These are phyloP conservation scores for Nakazawaea holstii DNA, from an alignment of 805 yeast genomes.

Conservation along the genomic window DNA sequence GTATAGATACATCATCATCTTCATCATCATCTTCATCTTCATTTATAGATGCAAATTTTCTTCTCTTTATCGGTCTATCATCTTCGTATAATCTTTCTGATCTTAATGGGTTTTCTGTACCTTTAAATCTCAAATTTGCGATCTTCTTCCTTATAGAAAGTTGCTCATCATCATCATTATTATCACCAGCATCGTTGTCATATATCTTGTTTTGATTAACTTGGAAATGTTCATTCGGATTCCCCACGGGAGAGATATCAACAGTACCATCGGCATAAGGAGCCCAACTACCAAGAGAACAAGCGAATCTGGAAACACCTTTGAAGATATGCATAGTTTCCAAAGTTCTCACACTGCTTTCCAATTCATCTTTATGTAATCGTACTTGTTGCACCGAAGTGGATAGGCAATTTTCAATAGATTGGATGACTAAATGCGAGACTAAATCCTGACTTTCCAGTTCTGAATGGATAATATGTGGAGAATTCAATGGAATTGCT, in stretches of 20 bases:
- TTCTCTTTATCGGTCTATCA: slow-evolving; percentile 19
- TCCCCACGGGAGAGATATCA: slow-evolving; percentile 60
- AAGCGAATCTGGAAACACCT: slow-evolving; percentile 58
- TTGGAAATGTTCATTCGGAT: slow-evolving; percentile 34
- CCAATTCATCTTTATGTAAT: slow-evolving; percentile 27
- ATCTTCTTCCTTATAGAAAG: slow-evolving; percentile 27
- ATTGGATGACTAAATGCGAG: slow-evolving; percentile 51
- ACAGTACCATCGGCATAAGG: slow-evolving; percentile 64
- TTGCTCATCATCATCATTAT: slow-evolving; percentile 14
- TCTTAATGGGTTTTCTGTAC: slow-evolving; percentile 32
- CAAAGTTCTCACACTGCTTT: slow-evolving; percentile 37
- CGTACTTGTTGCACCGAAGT: slow-evolving; percentile 37
- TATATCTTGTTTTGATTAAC: slow-evolving; percentile 17
- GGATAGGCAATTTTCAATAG: slow-evolving; percentile 50
- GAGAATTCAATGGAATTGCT: slow-evolving; percentile 63
- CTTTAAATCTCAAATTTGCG: slow-evolving; percentile 60
- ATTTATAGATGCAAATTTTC: slow-evolving; percentile 14
- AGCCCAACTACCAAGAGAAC: slow-evolving; percentile 67
- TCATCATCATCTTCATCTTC: slow-evolving; percentile 17
- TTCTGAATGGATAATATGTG: slow-evolving; percentile 54
- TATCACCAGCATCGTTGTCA: slow-evolving; percentile 16
- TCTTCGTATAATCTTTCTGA: slow-evolving; percentile 36
- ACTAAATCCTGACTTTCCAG: slow-evolving; percentile 35
- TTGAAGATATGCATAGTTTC: slow-evolving; percentile 51
- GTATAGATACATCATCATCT: slow-evolving; percentile 14